These are phyloP conservation scores for Venturia nashicola DNA, from an alignment of 2,329 filamentous ascomycete genomes.

Conservation along the genomic window DNA sequence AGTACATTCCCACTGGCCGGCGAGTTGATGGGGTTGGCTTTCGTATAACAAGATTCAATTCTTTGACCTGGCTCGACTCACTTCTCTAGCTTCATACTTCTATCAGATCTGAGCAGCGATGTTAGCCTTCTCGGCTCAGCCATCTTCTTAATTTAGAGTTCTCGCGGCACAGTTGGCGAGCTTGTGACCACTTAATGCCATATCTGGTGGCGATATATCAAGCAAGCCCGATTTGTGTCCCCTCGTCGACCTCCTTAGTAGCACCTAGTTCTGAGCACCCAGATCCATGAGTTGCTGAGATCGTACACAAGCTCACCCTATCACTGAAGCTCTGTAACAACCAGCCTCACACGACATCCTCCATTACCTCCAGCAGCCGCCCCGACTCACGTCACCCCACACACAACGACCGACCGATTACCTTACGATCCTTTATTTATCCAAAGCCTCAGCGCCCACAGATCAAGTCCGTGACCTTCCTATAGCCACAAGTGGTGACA, in stretches of 20 bases:
- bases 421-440: too few species aligned
- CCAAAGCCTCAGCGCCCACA: too few species aligned
- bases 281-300: background rate
- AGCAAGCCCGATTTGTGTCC: background rate
- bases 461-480: too few species aligned
- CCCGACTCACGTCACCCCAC: too few species aligned
- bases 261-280: background rate
- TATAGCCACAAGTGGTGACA: too few species aligned
- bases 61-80: background rate
- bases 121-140: background rate
- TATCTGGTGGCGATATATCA: background rate
- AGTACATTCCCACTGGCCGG: too few species aligned
- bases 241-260: background rate
- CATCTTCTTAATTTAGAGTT: background rate
- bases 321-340: too few species aligned
- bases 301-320: background rate
- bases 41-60: background rate
- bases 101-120: background rate
- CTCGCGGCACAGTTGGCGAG: background rate
- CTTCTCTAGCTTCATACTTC: background rate
- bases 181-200: background rate
- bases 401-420: too few species aligned
- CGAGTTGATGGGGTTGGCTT: background rate
- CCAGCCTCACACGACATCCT: too few species aligned
- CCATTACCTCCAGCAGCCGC: too few species aligned